Base-by-base conservation (phyloP, 176 grass and related monocot genomes). In the Saccharum spontaneum region DNA sequence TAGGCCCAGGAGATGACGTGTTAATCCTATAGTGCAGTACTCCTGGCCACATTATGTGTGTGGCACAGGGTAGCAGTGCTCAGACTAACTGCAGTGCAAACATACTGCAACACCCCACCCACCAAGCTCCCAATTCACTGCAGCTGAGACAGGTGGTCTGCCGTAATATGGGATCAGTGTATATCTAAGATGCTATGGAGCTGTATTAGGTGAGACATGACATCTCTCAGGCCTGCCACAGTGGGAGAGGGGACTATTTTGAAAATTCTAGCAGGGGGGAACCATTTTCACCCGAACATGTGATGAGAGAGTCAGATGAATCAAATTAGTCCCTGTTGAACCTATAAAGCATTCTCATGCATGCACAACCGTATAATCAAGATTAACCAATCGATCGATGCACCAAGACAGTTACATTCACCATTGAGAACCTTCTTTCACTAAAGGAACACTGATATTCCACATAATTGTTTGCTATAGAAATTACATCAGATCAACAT, bases 341-440 rank as follows among this genome's bases (percentile, higher is more conserved):
- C 16, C 37, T 62, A 73, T 36, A 30, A 41, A 26, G 38, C 54
- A 82, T 38, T 37, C 10, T 23, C 41, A 49, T 49, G 62, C 43
- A 52, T 52, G 44, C 78, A 38, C 13, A 67, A 49, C 7, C 22
- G 7, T 49, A 45, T 48, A 24, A 60, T 43, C 20, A 8, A 64
- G 70, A 83, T 48, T 36, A 31, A 64, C 39, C 17, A 17, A 75
- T 64, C 7, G 15, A 63, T 22, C 23, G 67, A 65, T 75, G 40
- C 40, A 83, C 69, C 37, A 61, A 62, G 50, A 73, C 17, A 73
- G 24, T 44, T 71, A 62, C 7, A 82, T 82, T 60, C 80, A 71
- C 15, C 26, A 81, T 40, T 23, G 3, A 11, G 69, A 55, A 73
- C 23, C 54, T 83, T 83, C 26, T 52, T 82, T 55, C 24, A 10